Base-by-base conservation (phyloP, 2,329 filamentous ascomycete species). In the Laburnicola sp. region DNA sequence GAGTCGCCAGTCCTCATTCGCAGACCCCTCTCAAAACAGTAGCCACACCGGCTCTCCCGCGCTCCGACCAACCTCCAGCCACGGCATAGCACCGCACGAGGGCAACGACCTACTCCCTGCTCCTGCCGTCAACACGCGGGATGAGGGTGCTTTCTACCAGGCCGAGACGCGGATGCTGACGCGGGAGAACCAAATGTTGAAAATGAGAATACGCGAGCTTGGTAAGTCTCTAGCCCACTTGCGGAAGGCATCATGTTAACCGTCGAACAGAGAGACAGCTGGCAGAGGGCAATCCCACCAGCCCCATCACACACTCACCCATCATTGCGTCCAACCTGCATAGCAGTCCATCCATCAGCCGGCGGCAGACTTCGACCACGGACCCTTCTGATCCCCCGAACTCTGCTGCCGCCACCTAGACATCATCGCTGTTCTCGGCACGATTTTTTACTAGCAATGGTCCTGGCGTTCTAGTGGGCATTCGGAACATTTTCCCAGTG, bases 101-200 rank as follows among this genome's bases (percentile, higher is more conserved):
- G 82, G 85, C 58, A 84, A 86, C 48, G 86, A 90, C 45, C 84
- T 80, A 75, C 73, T 81, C 41, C 77, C 87, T 1, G 82, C 81
- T n/a, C 64, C 72, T 2, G 63, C 65, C 0, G 59, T 56, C 0
- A 38, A 43, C 4, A 54, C 50, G 6, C 78, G 88, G 16, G 88
- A 91, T 63, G 88, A 92, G 68, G 86, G 82, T 57, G 86, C 86
- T 0, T 91, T 91, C 69, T 92, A 92, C 64, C 88, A 91, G 69
- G 88, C 88, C 3, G 89, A 93, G 74, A 90, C 88, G 1, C 87
- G 90, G 72, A 91, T 84, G 74, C 73, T 93, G 62, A 82, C 85
- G 22, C 80, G 89, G 25, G 89, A 92, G 75, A 93, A 92, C 60
- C 88, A 92, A 72, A 91, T 93, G 88, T 76, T 93, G 45, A 85